Evolutionary conservation across 108 stramenopile genomes (phyloP).

Genomic region (Cyclotella cryptica): DNA sequence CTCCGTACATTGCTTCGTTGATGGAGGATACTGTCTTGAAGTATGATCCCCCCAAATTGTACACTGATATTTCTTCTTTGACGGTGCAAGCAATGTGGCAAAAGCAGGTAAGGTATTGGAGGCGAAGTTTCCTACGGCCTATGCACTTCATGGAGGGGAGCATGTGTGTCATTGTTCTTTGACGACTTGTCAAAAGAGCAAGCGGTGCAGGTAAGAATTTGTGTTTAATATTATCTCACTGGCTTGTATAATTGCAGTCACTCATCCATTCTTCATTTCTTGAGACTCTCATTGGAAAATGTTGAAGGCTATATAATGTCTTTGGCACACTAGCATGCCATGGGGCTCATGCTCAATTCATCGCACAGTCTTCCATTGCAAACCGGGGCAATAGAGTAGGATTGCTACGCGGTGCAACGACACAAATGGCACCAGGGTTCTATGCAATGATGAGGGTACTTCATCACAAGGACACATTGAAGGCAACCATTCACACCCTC

Average conservation of each 20-base stretch:
- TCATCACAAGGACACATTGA: neutral
- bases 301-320: constrained; percentile 10
- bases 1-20: constrained; percentile 2
- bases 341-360: constrained; percentile 14
- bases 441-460: neutral
- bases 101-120: constrained; percentile 26
- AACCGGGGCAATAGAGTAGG: neutral
- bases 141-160: constrained; percentile 24
- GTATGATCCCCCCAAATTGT: constrained; percentile 10
- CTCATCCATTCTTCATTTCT: too few species aligned
- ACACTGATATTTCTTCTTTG: constrained; percentile 36
- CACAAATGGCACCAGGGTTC: neutral
- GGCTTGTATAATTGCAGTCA: too few species aligned
- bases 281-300: constrained; percentile 7
- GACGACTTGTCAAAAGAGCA: neutral
- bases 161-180: constrained; percentile 35
- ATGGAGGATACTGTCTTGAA: constrained; percentile 9
- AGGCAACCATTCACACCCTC: neutral
- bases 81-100: constrained; percentile 33
- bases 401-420: neutral
- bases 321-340: constrained; percentile 7
- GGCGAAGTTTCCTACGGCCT: constrained; percentile 9
- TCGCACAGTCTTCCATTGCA: neutral
- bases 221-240: neutral
- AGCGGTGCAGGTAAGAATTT: neutral